Percentiles rank a stretch among this genome's conserved stretches.
phyloP scores from a whole-genome alignment of 1,284 basidiomycete species.

The Pascua guehoae region DNA sequence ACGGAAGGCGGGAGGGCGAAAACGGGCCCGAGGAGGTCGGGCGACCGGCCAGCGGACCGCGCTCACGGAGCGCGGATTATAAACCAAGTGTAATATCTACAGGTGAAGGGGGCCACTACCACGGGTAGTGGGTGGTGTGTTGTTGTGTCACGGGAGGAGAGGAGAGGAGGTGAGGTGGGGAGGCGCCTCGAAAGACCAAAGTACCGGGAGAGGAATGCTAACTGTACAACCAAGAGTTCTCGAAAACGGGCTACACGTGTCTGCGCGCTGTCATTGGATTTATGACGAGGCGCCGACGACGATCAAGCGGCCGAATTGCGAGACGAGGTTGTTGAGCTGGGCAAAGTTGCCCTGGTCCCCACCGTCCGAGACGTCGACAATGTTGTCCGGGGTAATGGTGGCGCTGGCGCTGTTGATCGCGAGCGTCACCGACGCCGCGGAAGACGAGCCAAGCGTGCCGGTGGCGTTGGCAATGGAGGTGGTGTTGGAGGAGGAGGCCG shows the following conservation, averaged over 20 bases:
- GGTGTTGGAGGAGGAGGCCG: slow-evolving; percentile 19
- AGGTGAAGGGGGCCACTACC: not conserved
- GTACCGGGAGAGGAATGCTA: too few species aligned
- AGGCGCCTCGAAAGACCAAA: too few species aligned
- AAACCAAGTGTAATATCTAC: slow-evolving; percentile 8
- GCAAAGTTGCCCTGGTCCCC: slow-evolving; percentile 26
- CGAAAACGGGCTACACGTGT: not conserved
- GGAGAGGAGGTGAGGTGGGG: too few species aligned
- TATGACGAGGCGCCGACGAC: slow-evolving; percentile 25
- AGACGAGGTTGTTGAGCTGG: slow-evolving; percentile 34
- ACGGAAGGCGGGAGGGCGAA: too few species aligned
- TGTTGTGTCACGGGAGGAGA: too few species aligned
- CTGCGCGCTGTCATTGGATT: not conserved
- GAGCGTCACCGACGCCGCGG: slow-evolving; percentile 7
- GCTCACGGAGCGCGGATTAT: slow-evolving; percentile 3
- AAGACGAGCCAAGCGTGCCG: not conserved
- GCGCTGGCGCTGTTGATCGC: slow-evolving; percentile 13
- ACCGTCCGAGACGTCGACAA: slow-evolving; percentile 6
- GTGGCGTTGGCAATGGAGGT: slow-evolving; percentile 1
- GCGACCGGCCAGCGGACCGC: not conserved
- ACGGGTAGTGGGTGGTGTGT: too few species aligned
- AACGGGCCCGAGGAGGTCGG: not conserved
- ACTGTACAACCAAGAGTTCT: too few species aligned
- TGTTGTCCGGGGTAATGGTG: slow-evolving; percentile 3
- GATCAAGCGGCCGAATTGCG: slow-evolving; percentile 37